phyloP scores from a whole-genome alignment of 495 filamentous ascomycete species.

The Sphaerosporella brunnea region DNA sequence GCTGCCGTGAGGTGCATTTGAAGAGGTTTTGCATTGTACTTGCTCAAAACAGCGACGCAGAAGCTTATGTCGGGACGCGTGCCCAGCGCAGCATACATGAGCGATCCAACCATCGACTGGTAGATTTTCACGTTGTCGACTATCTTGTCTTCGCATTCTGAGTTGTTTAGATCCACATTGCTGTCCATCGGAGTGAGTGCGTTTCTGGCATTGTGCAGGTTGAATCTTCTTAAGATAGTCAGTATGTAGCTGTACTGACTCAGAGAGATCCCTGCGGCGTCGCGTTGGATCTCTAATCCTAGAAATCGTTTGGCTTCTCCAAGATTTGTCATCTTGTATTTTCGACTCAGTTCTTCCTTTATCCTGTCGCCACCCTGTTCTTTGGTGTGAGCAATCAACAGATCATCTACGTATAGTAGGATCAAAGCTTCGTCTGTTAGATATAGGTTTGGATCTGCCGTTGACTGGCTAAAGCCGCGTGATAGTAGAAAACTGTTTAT shows the following conservation, averaged over 20 bases:
- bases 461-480: not conserved
- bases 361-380: not conserved
- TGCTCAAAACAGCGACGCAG: not conserved
- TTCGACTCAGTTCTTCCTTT: not conserved
- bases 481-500: conserved; percentile 5
- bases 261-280: not conserved
- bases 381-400: not conserved
- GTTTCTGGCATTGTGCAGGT: not conserved
- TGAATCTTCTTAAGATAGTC: not conserved
- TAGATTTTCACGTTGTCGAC: not conserved
- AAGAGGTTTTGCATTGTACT: not conserved
- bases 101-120: not conserved
- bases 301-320: conserved; percentile 6
- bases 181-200: not conserved
- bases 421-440: not conserved
- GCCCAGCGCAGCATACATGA: not conserved
- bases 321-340: conserved; percentile 10
- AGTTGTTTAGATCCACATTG: conserved; percentile 1
- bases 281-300: not conserved
- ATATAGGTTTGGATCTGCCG: conserved; percentile 1
- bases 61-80: not conserved
- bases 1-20: not conserved
- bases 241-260: conserved; percentile 1
- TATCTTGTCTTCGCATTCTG: not conserved
- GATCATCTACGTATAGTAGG: conserved; percentile 8